These are phyloP conservation scores for Colletotrichum sp. DNA, from an alignment of 2,329 filamentous ascomycete genomes.

Conservation along the genomic window DNA sequence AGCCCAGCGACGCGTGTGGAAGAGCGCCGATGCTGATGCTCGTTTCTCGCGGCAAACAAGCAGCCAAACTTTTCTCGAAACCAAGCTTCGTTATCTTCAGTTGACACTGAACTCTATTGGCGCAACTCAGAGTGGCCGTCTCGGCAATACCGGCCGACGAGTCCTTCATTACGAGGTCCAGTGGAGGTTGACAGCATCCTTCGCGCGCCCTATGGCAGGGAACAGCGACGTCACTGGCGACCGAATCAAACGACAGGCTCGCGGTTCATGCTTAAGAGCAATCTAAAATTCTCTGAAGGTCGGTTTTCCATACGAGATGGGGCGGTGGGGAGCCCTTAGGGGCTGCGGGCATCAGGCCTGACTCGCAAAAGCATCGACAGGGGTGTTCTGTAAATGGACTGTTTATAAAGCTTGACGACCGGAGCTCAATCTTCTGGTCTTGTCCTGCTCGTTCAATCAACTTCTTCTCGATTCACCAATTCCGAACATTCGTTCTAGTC, in stretches of 20 bases:
- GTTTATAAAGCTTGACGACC: constrained; percentile 14
- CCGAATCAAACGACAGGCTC: background rate
- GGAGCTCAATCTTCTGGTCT: background rate
- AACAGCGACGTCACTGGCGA: constrained; percentile 7
- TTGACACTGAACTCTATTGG: background rate
- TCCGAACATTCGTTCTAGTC: constrained; percentile 16
- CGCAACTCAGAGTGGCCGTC: background rate
- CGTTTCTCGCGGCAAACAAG: background rate
- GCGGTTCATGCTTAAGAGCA: constrained; percentile 9
- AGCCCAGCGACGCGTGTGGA: background rate
- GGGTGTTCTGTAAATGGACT: background rate
- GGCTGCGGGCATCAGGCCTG: background rate
- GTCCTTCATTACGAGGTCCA: background rate
- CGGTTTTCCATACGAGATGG: constrained; percentile 20
- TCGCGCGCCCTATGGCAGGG: background rate
- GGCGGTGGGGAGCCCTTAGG: constrained; percentile 7
- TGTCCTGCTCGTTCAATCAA: background rate
- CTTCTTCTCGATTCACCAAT: constrained; percentile 7
- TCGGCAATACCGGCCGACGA: background rate
- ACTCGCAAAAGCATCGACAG: constrained; percentile 9
- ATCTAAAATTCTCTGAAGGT: constrained; percentile 14
- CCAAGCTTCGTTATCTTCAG: background rate
- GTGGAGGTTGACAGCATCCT: background rate
- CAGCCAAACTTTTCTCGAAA: background rate
- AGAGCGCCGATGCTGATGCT: background rate